These are phyloP conservation scores for Hevea brasiliensis DNA, from an alignment of 345 rosid genomes.

Conservation along the genomic window DNA sequence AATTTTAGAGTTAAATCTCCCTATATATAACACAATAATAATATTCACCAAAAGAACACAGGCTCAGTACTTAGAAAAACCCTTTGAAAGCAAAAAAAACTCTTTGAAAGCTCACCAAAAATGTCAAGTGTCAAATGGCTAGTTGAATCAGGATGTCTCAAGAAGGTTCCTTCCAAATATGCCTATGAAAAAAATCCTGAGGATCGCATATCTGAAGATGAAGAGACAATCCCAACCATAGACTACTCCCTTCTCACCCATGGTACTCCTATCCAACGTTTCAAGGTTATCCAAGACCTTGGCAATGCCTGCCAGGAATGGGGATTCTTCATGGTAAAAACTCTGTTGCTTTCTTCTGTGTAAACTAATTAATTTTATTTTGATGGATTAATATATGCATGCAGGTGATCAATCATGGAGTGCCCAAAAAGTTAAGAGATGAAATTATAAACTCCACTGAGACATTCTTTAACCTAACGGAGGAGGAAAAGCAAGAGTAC, in stretches of 20 bases:
- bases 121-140: slow-evolving; percentile 33
- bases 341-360: background rate
- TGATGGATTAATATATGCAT: too few relatives aligned
- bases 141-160: slow-evolving; percentile 21
- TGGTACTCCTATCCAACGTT: slow-evolving; percentile 25
- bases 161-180: slow-evolving; percentile 23
- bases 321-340: slow-evolving; percentile 61
- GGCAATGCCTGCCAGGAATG: slow-evolving; percentile 49
- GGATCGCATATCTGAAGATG: background rate
- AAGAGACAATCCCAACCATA: slow-evolving; percentile 44
- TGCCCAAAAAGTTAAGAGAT: slow-evolving; percentile 26
- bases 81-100: too few relatives aligned
- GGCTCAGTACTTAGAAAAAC: too few relatives aligned
- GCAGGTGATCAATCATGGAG: slow-evolving; percentile 42
- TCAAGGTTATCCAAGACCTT: slow-evolving; percentile 29
- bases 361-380: too few relatives aligned
- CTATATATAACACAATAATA: too few relatives aligned
- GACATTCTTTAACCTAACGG: slow-evolving; percentile 33
- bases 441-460: slow-evolving; percentile 16
- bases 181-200: background rate
- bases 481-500: slow-evolving; percentile 31
- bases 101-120: too few relatives aligned
- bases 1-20: too few relatives aligned
- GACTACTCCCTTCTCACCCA: slow-evolving; percentile 44
- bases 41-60: too few relatives aligned